Evolutionary conservation across 257 asterid genomes (phyloP).

Genomic region (Marsdenia floribunda): DNA sequence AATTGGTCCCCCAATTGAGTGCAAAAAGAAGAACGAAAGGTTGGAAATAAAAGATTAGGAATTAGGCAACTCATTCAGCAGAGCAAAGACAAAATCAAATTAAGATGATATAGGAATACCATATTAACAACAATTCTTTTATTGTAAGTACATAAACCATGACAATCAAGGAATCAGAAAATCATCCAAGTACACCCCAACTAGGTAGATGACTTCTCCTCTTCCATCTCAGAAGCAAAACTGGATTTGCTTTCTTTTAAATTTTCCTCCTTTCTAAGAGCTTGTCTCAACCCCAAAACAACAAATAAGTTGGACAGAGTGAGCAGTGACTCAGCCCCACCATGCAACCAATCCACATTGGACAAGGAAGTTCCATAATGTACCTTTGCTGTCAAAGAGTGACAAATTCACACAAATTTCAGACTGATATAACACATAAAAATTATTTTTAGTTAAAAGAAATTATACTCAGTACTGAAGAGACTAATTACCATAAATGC

Average conservation of each 20-base stretch:
- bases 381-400: constrained; percentile 64
- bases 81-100: neutral
- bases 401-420: constrained; percentile 10
- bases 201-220: constrained; percentile 44
- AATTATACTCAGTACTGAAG: neutral
- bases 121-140: neutral
- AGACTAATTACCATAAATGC: constrained; percentile 69
- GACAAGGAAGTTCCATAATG: constrained; percentile 89
- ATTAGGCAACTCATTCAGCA: neutral
- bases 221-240: constrained; percentile 30
- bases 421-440: neutral
- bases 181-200: constrained; percentile 17
- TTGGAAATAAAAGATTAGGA: neutral
- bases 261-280: constrained; percentile 47
- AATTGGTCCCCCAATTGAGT: neutral
- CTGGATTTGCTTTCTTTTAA: constrained; percentile 31
- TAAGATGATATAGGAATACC: neutral
- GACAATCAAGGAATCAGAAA: constrained; percentile 5
- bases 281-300: constrained; percentile 76
- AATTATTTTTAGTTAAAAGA: neutral
- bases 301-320: constrained; percentile 85
- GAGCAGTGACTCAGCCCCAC: constrained; percentile 95
- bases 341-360: constrained; percentile 94
- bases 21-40: neutral
- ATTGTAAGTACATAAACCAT: neutral